A percentile compares a stretch with the other conserved stretches of the same genome.
Conservation (phyloP, 2,329 filamentous ascomycete genomes). For the Xylaria polymorpha region DNA sequence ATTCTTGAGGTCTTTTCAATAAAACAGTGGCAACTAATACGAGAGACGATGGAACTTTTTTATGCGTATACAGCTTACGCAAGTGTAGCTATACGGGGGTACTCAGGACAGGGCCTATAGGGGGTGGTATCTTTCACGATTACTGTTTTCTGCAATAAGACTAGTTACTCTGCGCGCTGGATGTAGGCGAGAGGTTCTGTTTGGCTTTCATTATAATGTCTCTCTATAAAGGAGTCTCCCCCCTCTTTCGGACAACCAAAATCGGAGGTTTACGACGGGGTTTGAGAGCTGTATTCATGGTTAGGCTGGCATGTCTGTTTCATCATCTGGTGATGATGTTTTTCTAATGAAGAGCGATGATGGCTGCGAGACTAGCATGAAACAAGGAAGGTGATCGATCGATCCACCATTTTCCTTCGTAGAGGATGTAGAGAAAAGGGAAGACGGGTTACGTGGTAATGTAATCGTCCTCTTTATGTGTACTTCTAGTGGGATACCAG, state of each 20-base stretch:
- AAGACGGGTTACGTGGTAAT: neutral
- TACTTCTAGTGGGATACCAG: conserved; percentile 24
- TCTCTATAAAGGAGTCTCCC: neutral
- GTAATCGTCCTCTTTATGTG: conserved; percentile 9
- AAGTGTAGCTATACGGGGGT: conserved; percentile 9
- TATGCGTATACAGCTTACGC: neutral
- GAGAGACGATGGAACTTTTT: neutral
- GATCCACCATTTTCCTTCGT: neutral
- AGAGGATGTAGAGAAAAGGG: conserved; percentile 8
- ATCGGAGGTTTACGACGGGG: neutral
- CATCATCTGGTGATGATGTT: neutral
- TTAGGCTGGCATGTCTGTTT: conserved; percentile 2
- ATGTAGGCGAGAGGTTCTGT: neutral
- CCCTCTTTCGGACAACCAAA: conserved; percentile 15
- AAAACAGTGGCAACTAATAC: neutral
- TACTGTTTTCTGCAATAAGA: neutral
- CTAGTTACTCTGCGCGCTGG: neutral
- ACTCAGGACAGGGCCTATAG: neutral
- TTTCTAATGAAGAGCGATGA: conserved; percentile 33
- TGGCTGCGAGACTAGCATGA: conserved; percentile 2
- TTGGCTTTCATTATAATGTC: neutral
- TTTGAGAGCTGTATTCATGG: conserved; percentile 13
- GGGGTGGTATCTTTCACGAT: neutral
- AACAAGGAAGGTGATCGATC: neutral
- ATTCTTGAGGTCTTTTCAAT: neutral